These are phyloP conservation scores for Clarkia xantiana DNA, from an alignment of 345 rosid genomes.

Conservation along the genomic window DNA sequence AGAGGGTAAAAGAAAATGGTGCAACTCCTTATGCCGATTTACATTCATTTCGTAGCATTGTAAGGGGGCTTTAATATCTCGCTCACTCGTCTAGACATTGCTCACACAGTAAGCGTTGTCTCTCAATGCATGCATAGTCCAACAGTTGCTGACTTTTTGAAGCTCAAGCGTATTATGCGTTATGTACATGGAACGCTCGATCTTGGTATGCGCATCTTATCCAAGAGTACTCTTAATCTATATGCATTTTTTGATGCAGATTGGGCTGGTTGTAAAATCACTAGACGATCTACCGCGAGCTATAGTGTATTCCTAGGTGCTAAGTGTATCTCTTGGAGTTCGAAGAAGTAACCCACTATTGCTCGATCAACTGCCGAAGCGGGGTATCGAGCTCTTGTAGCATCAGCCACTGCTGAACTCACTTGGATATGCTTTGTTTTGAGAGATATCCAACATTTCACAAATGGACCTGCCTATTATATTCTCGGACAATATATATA, in stretches of 20 bases:
- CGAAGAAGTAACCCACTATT: not conserved
- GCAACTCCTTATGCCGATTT: not conserved
- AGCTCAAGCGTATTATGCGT: not conserved
- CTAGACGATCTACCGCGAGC: not conserved
- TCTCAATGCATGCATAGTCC: constrained; percentile 5
- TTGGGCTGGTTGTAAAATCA: not conserved
- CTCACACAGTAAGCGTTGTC: not conserved
- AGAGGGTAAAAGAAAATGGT: too few species aligned
- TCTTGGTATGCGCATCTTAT: not conserved
- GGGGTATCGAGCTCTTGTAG: too few species aligned
- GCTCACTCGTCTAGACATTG: too few species aligned
- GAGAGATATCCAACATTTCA: not conserved
- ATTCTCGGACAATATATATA: not conserved
- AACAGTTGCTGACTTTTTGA: not conserved
- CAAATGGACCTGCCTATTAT: not conserved
- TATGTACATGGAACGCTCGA: not conserved
- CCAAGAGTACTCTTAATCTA: not conserved
- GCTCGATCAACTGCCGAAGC: constrained; percentile 1
- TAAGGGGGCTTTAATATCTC: not conserved
- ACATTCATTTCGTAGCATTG: not conserved
- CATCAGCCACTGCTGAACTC: not conserved
- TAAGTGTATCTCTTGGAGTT: too few species aligned
- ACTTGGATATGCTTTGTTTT: constrained; percentile 1
- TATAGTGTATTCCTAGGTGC: not conserved
- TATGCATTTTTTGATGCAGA: constrained; percentile 7